These are phyloP conservation scores for Diaporthe destruens DNA, from an alignment of 2,329 filamentous ascomycete species.

Conservation along the genomic window DNA sequence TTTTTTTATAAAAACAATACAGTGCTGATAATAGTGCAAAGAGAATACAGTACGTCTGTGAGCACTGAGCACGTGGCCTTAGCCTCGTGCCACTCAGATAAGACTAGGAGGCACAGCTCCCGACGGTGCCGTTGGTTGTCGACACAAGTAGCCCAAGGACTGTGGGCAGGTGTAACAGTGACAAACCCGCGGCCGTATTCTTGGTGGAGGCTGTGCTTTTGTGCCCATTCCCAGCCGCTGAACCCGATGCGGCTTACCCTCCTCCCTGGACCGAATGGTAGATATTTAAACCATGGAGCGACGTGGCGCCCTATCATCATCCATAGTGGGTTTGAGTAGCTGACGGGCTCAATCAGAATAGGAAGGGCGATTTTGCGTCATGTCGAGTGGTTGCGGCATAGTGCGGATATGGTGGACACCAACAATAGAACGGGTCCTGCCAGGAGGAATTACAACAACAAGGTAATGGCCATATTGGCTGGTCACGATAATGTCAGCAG, in stretches of 20 bases:
- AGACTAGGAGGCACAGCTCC: too few relatives aligned
- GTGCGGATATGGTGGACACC: background rate
- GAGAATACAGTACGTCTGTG: too few relatives aligned
- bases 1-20: too few relatives aligned
- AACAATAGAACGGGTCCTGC: background rate
- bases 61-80: too few relatives aligned
- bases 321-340: background rate
- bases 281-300: background rate
- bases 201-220: background rate
- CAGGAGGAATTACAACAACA: background rate
- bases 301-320: background rate
- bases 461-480: background rate
- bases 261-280: background rate
- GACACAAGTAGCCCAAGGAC: too few relatives aligned
- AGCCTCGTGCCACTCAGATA: too few relatives aligned
- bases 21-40: too few relatives aligned
- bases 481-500: background rate
- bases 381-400: background rate
- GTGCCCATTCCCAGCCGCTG: slow-evolving; percentile 1
- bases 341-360: background rate
- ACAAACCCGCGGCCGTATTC: background rate
- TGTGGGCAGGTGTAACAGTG: background rate
- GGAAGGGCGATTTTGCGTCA: background rate
- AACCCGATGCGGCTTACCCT: background rate
- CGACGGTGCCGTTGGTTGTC: too few relatives aligned